phyloP scores from a whole-genome alignment of 768 basidiomycete genomes.

The Cystofilobasidium bisporidii region DNA sequence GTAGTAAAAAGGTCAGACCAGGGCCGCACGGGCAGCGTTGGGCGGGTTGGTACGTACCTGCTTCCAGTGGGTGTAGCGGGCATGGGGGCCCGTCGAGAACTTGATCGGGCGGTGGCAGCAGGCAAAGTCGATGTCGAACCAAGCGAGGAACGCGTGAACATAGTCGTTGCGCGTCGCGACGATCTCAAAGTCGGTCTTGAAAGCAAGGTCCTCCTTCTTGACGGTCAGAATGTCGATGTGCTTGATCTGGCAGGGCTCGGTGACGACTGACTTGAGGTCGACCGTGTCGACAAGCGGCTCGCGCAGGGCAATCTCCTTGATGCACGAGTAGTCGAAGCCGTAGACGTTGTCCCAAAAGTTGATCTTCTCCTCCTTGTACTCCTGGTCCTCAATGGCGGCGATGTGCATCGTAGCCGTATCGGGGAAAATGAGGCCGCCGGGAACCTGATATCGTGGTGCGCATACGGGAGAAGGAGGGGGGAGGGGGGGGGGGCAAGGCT shows the following conservation, averaged over 20 bases:
- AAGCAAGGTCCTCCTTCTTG: conserved; percentile 89
- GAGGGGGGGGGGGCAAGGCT: neutral
- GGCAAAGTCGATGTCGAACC: conserved; percentile 96
- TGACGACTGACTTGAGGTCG: conserved; percentile 87
- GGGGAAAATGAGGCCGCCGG: conserved; percentile 86
- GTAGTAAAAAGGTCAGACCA: neutral
- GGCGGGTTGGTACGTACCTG: conserved; percentile 39
- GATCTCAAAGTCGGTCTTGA: conserved; percentile 68
- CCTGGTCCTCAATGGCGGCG: conserved; percentile 96
- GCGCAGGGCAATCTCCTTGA: conserved; percentile 93
- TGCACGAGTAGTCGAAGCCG: conserved; percentile 98
- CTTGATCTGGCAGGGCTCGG: conserved; percentile 85
- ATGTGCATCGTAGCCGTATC: conserved; percentile 85
- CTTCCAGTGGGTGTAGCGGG: conserved; percentile 96
- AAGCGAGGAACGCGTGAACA: conserved; percentile 93
- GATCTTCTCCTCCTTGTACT: conserved; percentile 99
- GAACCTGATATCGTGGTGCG: no score
- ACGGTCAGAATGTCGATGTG: conserved; percentile 83
- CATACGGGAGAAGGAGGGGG: no score
- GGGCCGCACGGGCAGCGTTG: conserved; percentile 43
- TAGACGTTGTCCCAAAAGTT: conserved; percentile 99
- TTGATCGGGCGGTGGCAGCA: conserved; percentile 90
- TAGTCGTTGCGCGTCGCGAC: conserved; percentile 82
- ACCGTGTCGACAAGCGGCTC: conserved; percentile 99
- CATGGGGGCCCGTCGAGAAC: conserved; percentile 96